Base-by-base conservation (phyloP, 2,329 filamentous ascomycete genomes). In the Neofusicoccum laricinum region DNA sequence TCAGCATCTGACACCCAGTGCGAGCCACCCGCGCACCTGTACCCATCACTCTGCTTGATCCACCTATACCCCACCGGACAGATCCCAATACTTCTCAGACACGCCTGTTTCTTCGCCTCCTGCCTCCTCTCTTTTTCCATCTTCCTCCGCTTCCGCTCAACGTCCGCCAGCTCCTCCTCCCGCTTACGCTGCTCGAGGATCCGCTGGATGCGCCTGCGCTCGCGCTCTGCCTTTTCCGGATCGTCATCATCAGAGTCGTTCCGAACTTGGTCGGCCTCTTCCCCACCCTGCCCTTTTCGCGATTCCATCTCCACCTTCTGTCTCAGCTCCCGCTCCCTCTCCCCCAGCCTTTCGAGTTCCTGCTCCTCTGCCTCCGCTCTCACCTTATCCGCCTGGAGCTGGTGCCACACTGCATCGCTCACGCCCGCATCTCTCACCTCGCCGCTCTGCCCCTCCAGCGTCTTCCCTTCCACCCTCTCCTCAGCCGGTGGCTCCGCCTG, bases 31-130 rank as follows among this genome's bases (percentile, higher is more conserved):
- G 81, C 81, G 75, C 89, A 91, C 4, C 87, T 73, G 73, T 86
- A 92, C 0, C 89, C 89, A 1, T 69, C 71, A 1, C 2, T 45
- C 69, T 88, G 82, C 68, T 84, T 85, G 30, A 89, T 85, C 89
- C 89, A 92, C 0, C 64, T 62, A 69, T 53, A 92, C 0, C 88
- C 89, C 17, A 63, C 41, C 0, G 80, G 78, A 72, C 89, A 93
- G 0, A 73, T 57, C 0, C 89, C 89, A 77, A 86, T 79, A 1
- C 68, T 34, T 67, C 71, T 74, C 67, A 92, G 71, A 68, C 83
- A 87, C 43, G 70, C 67, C 74, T 84, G 80, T 11, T 69, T 73
- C 17, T 73, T 69, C 30, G 70, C 69, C 57, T 65, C 80, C 66
- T 79, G 75, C 66, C 70, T 76, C 50, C 71, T 75, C 48, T 70